These are phyloP conservation scores for Fusarium proliferatum DNA, from an alignment of 2,329 filamentous ascomycete genomes.

Conservation along the genomic window DNA sequence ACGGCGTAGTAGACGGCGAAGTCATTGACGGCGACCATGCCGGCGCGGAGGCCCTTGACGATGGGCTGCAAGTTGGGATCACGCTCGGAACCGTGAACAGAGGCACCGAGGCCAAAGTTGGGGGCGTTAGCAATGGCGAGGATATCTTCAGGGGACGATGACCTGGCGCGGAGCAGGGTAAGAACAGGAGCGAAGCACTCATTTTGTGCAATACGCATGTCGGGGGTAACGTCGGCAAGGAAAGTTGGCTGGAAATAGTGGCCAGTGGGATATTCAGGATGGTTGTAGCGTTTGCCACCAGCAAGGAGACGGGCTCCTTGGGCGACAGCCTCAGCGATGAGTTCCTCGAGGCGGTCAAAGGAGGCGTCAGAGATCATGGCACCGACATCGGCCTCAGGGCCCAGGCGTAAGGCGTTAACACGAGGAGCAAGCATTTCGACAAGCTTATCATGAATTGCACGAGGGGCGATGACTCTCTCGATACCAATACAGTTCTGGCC, in stretches of 20 bases:
- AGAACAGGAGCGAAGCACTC: slow-evolving; percentile 96
- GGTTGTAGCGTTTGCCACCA: slow-evolving; percentile 77
- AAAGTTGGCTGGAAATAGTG: slow-evolving; percentile 96
- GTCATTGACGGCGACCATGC: slow-evolving; percentile 96
- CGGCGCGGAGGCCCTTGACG: slow-evolving; percentile 76
- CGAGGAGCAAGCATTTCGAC: slow-evolving; percentile 77
- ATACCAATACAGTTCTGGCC: slow-evolving; percentile 99
- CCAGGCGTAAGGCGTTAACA: slow-evolving; percentile 79
- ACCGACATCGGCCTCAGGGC: slow-evolving; percentile 83
- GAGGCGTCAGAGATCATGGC: slow-evolving; percentile 85
- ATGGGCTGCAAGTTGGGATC: slow-evolving; percentile 71
- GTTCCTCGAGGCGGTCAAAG: slow-evolving; percentile 79
- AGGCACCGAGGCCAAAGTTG: slow-evolving; percentile 86
- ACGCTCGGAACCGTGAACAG: slow-evolving; percentile 80
- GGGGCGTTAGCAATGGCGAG: slow-evolving; percentile 86
- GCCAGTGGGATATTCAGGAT: slow-evolving; percentile 79
- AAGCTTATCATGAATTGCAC: slow-evolving; percentile 79
- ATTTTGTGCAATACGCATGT: slow-evolving; percentile 88
- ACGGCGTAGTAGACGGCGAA: slow-evolving; percentile 95
- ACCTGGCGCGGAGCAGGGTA: slow-evolving; percentile 79
- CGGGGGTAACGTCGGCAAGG: slow-evolving; percentile 85
- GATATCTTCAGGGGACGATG: slow-evolving; percentile 69
- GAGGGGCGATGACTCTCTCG: slow-evolving; percentile 87
- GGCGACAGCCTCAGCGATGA: slow-evolving; percentile 81
- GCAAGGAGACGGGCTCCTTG: slow-evolving; percentile 83